Evolutionary conservation across 129 eudicot genomes (phyloP).

Genomic region (Saposhnikovia divaricata): DNA sequence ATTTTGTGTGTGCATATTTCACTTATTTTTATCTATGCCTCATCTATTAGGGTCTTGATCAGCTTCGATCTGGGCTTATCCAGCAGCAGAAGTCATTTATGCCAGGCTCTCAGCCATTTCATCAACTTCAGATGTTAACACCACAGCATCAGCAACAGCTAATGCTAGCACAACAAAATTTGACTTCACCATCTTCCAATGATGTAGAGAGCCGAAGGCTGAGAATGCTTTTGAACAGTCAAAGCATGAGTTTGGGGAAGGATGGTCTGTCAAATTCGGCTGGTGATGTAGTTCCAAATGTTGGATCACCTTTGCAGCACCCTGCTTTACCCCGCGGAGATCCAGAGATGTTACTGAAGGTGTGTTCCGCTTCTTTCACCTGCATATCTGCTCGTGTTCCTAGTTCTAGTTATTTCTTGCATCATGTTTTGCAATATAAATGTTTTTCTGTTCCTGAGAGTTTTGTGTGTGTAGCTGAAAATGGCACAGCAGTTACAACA

Average conservation of each 20-base stretch:
- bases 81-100: conserved; percentile 92
- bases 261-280: conserved; percentile 64
- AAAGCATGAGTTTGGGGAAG: conserved; percentile 60
- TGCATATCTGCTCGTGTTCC: not conserved
- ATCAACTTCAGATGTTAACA: conserved; percentile 81
- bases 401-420: not conserved
- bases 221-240: conserved; percentile 74
- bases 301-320: conserved; percentile 70
- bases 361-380: conserved; percentile 1
- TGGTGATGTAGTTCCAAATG: conserved; percentile 68
- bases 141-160: conserved; percentile 98
- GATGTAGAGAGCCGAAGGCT: conserved; percentile 79
- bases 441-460: not conserved
- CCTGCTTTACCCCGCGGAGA: conserved; percentile 74
- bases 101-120: conserved; percentile 89
- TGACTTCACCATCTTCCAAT: conserved; percentile 74
- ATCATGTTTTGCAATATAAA: too few species aligned
- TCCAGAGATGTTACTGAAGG: conserved; percentile 75
- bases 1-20: not conserved
- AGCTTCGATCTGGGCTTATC: conserved; percentile 72
- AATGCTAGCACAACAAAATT: conserved; percentile 76
- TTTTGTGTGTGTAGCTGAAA: conserved; percentile 41
- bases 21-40: not conserved
- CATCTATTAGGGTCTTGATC: conserved; percentile 59
- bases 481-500: conserved; percentile 76